A percentile compares a stretch with the other conserved stretches of the same genome.
Evolutionary conservation across 176 grass and related monocot species (phyloP).

Genomic region (Eleusine coracana): DNA sequence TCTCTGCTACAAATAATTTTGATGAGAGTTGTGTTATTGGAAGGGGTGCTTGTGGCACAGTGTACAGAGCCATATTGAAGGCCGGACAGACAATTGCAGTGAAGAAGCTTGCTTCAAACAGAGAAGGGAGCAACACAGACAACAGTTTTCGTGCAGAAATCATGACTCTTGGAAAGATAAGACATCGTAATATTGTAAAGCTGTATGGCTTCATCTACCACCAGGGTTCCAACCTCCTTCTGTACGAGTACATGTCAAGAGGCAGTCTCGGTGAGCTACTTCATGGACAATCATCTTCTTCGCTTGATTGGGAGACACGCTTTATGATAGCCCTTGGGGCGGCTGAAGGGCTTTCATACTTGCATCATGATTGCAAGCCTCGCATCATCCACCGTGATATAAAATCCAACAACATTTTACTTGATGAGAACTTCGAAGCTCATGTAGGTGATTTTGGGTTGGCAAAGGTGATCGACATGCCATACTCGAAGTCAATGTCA

Average conservation of each 20-base stretch:
- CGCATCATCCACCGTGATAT: constrained; percentile 93
- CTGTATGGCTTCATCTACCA: constrained; percentile 92
- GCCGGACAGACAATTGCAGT: constrained; percentile 75
- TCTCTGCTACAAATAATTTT: constrained; percentile 88
- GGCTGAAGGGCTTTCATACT: constrained; percentile 93
- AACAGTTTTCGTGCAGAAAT: constrained; percentile 97
- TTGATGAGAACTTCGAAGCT: constrained; percentile 98
- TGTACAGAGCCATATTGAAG: constrained; percentile 83
- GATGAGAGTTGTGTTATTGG: constrained; percentile 83
- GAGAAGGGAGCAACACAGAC: constrained; percentile 90
- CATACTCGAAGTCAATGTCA: constrained; percentile 93
- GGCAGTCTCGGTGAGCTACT: constrained; percentile 95
- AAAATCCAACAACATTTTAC: constrained; percentile 97
- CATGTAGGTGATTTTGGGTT: constrained; percentile 99
- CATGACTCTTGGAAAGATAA: constrained; percentile 95
- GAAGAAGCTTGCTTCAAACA: constrained; percentile 91
- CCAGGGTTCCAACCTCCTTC: constrained; percentile 89
- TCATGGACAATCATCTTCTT: constrained; percentile 73
- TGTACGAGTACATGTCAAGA: constrained; percentile 94
- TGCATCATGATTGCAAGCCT: constrained; percentile 97
- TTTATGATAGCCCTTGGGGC: constrained; percentile 86
- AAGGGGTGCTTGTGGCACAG: constrained; percentile 84
- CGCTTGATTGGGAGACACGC: constrained; percentile 82
- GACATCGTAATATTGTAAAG: constrained; percentile 98
- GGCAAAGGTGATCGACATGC: constrained; percentile 97